Evolutionary conservation across 345 rosid species (phyloP), one percentile per base, ranked within the genome.

Genomic region (Theobroma cacao): DNA sequence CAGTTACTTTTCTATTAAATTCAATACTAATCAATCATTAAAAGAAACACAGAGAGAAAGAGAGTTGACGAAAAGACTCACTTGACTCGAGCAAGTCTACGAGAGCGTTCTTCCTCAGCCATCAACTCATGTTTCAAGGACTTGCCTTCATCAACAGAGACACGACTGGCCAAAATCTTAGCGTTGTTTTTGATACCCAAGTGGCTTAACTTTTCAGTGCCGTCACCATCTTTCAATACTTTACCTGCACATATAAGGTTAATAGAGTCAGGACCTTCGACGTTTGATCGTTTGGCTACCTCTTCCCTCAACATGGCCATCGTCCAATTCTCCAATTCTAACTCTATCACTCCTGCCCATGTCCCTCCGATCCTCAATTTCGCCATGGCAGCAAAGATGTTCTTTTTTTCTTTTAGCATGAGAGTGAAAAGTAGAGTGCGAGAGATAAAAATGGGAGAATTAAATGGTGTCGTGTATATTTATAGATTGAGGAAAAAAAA

Each of bases 341-440:
- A 91, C 82, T 95, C 94, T 14, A 93, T n/a, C 11, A 88, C 75
- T 50, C 98, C 99, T 0, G 85, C 84, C 98, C 98, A 93, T 24
- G 88, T 87, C 47, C 98, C 98, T n/a, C 92, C 99, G 28, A 95
- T 85, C 88, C 89, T 95, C 75, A 95, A 84, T 83, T 92, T 93
- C 81, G 88, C 89, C 97, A 88, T 86, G 48, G 80, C 53, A 45
- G 72, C 38, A 66, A 61, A n/a, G 59, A 30, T n/a, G 45, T 0
- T 65, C 14, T 52, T 20, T 14, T 36, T 30, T 17, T 8, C 1
- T 50, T 26, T 17, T 4, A 2, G 13, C 14, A 4, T 6, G 10
- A 2, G n/a, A 41, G 24, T 40, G 11, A 31, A 72, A 43, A 33
- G n/a, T 7, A 7, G 24, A 28, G n/a, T 14, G 24, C 22, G 15